Conservation (phyloP, 140 eudicot genomes). For the Erigeron philadelphicus region DNA sequence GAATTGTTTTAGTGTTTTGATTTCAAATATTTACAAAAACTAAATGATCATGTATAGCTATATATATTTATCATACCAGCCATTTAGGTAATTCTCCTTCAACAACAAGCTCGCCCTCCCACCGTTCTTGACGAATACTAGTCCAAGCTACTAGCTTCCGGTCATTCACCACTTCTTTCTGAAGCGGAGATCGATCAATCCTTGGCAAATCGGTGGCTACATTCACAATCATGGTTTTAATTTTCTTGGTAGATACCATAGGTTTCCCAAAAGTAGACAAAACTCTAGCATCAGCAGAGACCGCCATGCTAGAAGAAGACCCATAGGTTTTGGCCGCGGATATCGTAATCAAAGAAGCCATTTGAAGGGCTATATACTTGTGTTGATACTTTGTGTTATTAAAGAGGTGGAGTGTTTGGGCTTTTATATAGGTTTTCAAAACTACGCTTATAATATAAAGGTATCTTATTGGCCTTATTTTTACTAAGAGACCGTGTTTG, state of each 20-base stretch:
- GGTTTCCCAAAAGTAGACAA: conserved; percentile 16
- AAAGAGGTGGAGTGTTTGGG: not conserved
- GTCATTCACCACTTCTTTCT: conserved; percentile 18
- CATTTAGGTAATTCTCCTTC: conserved; percentile 82
- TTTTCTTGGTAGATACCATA: conserved; percentile 18
- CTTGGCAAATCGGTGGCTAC: conserved; percentile 41
- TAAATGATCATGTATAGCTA: not conserved
- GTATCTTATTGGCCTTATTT: conserved; percentile 50
- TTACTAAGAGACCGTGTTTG: conserved; percentile 36
- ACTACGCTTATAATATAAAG: conserved; percentile 13
- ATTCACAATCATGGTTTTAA: conserved; percentile 21
- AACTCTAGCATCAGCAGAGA: conserved; percentile 14
- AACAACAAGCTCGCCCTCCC: conserved; percentile 91
- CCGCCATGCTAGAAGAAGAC: conserved; percentile 14
- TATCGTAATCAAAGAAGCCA: conserved; percentile 49
- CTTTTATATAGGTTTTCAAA: conserved; percentile 6
- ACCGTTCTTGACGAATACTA: conserved; percentile 74
- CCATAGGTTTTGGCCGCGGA: conserved; percentile 19
- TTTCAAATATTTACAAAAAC: not conserved
- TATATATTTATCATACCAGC: conserved; percentile 49
- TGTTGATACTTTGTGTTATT: conserved; percentile 9
- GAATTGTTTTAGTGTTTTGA: not conserved
- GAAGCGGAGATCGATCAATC: conserved; percentile 16
- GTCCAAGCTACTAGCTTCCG: conserved; percentile 78
- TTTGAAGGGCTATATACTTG: too few species aligned